A percentile compares a stretch with the other conserved stretches of the same genome.
Evolutionary conservation across 495 filamentous ascomycete genomes (phyloP).

Genomic region (Aspergillus leporis): DNA sequence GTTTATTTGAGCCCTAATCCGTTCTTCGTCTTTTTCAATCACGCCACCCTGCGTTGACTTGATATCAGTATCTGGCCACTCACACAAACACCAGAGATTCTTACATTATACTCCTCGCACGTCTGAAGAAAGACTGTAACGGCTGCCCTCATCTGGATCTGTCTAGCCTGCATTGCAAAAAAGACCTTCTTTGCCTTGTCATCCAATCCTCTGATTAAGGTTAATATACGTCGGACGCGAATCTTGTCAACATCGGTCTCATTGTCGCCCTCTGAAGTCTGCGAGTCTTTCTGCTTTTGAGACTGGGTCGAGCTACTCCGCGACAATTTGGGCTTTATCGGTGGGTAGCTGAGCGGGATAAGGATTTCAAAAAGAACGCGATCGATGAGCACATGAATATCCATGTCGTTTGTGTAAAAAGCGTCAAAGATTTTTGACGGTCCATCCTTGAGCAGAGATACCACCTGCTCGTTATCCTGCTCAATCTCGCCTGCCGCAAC

Average conservation of each 20-base stretch:
- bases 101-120: slow-evolving; percentile 80
- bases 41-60: slow-evolving; percentile 63
- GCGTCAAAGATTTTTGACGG: slow-evolving; percentile 85
- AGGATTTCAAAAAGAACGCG: slow-evolving; percentile 83
- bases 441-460: slow-evolving; percentile 69
- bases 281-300: slow-evolving; percentile 56
- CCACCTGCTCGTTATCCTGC: slow-evolving; percentile 74
- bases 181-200: slow-evolving; percentile 80
- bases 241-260: slow-evolving; percentile 78
- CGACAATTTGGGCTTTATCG: slow-evolving; percentile 66
- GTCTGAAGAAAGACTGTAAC: slow-evolving; percentile 70
- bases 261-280: slow-evolving; percentile 44
- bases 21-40: slow-evolving; percentile 68
- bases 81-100: slow-evolving; percentile 13
- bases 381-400: slow-evolving; percentile 82
- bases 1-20: slow-evolving; percentile 66
- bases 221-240: slow-evolving; percentile 79
- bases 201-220: slow-evolving; percentile 78
- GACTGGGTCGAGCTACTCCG: slow-evolving; percentile 61
- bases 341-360: slow-evolving; percentile 81
- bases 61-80: not conserved
- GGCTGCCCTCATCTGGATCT: slow-evolving; percentile 66
- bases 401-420: slow-evolving; percentile 86
- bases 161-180: slow-evolving; percentile 79
- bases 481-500: slow-evolving; percentile 86